Evolutionary conservation across 495 filamentous ascomycete genomes (phyloP).

Genomic region (Penicillium subrubescens): DNA sequence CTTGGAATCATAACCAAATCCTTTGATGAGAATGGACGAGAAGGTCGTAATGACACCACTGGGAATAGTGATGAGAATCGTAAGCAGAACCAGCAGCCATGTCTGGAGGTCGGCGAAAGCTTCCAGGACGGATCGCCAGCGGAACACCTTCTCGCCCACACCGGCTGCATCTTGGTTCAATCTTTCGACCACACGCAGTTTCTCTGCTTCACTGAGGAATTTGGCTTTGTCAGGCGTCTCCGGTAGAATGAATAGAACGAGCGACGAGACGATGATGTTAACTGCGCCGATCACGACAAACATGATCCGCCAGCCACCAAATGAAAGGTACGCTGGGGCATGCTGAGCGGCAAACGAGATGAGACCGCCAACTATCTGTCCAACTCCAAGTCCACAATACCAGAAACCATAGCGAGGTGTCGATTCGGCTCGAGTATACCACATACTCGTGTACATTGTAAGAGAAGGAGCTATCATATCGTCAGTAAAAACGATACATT

Average conservation of each 20-base stretch:
- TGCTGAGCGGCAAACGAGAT: constrained; percentile 66
- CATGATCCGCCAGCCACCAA: constrained; percentile 65
- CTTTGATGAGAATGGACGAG: constrained; percentile 47
- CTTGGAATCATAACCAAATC: constrained; percentile 45
- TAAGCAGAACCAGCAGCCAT: constrained; percentile 48
- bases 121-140: constrained; percentile 32
- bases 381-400: constrained; percentile 65
- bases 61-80: constrained; percentile 50
- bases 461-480: constrained; percentile 46
- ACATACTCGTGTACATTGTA: constrained; percentile 52
- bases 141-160: constrained; percentile 47
- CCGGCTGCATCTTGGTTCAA: constrained; percentile 55
- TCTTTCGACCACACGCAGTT: constrained; percentile 34
- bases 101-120: constrained; percentile 40
- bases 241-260: constrained; percentile 55
- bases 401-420: constrained; percentile 63
- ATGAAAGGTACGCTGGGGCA: constrained; percentile 28
- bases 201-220: constrained; percentile 56
- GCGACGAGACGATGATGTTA: constrained; percentile 53
- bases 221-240: constrained; percentile 53
- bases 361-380: constrained; percentile 63
- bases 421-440: constrained; percentile 66
- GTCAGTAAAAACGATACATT: neutral
- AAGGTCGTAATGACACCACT: constrained; percentile 56
- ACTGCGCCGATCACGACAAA: constrained; percentile 61